A percentile compares a stretch with the other conserved stretches of the same genome.
Conservation (phyloP, 495 filamentous ascomycete genomes). For the Talaromyces stipitatus region DNA sequence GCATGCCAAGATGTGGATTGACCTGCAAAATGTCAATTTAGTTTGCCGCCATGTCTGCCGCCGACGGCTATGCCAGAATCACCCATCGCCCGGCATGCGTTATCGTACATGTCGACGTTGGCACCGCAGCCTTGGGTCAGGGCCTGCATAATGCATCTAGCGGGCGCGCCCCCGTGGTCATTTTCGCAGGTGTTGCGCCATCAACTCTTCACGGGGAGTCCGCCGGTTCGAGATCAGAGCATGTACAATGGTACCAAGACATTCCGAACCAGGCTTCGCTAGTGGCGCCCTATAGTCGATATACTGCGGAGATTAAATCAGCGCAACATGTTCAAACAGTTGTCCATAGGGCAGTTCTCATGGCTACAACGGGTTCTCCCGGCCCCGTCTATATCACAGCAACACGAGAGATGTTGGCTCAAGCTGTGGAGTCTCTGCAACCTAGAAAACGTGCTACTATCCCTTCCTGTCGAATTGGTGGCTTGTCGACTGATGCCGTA, state of each 20-base stretch:
- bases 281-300: conserved; percentile 17
- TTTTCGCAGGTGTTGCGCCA: conserved; percentile 20
- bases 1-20: neutral
- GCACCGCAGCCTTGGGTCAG: conserved; percentile 19
- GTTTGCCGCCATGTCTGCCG: conserved; percentile 21
- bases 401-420: conserved; percentile 20
- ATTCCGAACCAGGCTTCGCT: conserved; percentile 17
- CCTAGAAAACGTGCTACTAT: conserved; percentile 6
- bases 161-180: conserved; percentile 19
- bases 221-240: conserved; percentile 17
- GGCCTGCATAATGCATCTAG: conserved; percentile 21
- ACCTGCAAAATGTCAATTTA: conserved; percentile 4
- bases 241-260: conserved; percentile 23
- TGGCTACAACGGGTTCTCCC: conserved; percentile 18
- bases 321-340: conserved; percentile 15
- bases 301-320: conserved; percentile 19
- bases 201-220: conserved; percentile 17
- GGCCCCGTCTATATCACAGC: conserved; percentile 25
- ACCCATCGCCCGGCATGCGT: conserved; percentile 16
- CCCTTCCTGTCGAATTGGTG: conserved; percentile 10
- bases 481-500: conserved; percentile 10
- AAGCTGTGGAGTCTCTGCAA: conserved; percentile 7
- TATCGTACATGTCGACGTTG: conserved; percentile 23
- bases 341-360: conserved; percentile 18
- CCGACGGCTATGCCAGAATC: conserved; percentile 19